These are phyloP conservation scores for Handroanthus guayacan DNA, from an alignment of 257 asterid genomes.

Conservation along the genomic window DNA sequence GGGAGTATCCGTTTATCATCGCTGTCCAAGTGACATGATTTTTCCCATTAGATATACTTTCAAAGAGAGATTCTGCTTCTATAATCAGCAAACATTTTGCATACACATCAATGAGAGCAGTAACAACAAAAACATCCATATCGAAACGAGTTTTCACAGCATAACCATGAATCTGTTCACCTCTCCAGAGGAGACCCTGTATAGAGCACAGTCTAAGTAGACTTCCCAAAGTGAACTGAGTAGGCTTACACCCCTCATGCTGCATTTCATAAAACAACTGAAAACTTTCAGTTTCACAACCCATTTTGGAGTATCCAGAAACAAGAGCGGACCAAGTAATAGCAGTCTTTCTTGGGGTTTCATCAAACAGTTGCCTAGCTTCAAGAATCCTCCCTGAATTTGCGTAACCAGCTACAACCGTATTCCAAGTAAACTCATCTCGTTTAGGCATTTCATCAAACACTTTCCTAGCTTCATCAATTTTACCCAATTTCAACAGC, in stretches of 20 bases:
- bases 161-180: slow-evolving; percentile 71
- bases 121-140: slow-evolving; percentile 61
- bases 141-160: slow-evolving; percentile 63
- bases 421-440: slow-evolving; percentile 78
- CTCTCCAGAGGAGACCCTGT: slow-evolving; percentile 60
- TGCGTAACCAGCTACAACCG: slow-evolving; percentile 73
- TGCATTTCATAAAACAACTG: slow-evolving; percentile 68
- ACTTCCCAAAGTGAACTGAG: slow-evolving; percentile 69
- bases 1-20: slow-evolving; percentile 77
- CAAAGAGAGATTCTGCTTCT: slow-evolving; percentile 71
- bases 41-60: slow-evolving; percentile 57
- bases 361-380: slow-evolving; percentile 60
- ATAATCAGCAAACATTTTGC: slow-evolving; percentile 58
- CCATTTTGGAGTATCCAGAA: slow-evolving; percentile 82
- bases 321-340: slow-evolving; percentile 83
- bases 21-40: slow-evolving; percentile 97
- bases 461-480: slow-evolving; percentile 71
- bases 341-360: slow-evolving; percentile 54
- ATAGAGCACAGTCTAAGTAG: slow-evolving; percentile 75
- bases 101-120: slow-evolving; percentile 83
- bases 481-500: slow-evolving; percentile 45
- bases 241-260: slow-evolving; percentile 61
- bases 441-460: slow-evolving; percentile 72
- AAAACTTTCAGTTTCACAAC: slow-evolving; percentile 63
- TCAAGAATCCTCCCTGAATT: slow-evolving; percentile 64